Base-by-base conservation (phyloP, 2,329 filamentous ascomycete genomes). In the Penicillium sp. region DNA sequence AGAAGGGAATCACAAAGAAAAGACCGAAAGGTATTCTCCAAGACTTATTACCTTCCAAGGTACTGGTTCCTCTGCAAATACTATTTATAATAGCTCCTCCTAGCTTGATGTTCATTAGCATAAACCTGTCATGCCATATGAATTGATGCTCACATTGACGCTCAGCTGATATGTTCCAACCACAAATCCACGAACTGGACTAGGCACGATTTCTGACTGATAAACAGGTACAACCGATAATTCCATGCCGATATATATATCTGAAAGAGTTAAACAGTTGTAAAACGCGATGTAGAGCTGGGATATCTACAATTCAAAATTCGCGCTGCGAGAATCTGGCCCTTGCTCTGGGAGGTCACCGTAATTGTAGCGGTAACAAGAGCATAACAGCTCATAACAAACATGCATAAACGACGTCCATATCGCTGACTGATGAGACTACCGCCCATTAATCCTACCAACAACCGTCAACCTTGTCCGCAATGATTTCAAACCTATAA, bases 241-340 rank as follows among this genome's bases (percentile, higher is more conserved):
- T 51, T 75, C 73, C 65, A 74, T 75, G 12, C 72, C 73, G 26
- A 75, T 62, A 40, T 75, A 75, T 17, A 70, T 44, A 43, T 74
- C 33, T 36, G 15, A 7, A 10, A 1, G 1, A 7, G 13, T 36
- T 13, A 36, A 17, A 3, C 9, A 12, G 5, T 7, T 10, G 4
- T 12, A 2, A 5, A 20, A 1, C 7, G 15, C 18, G n/a, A 20
- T 9, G 13, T 15, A 8, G 15, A 21, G 12, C 3, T 4, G n/a
- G n/a, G n/a, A 21, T 20, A 20, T n/a, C 4, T 10, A 36, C 33
- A 74, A 30, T 71, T 69, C 3, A 75, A 58, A 6, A 71, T 69
- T 3, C 71, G 65, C 1, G 60, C 71, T 3, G 63, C 66, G 39
- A 75, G 54, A 13, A 71, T 69, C 46, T 74, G 70, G 1, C 58